phyloP scores from a whole-genome alignment of 768 basidiomycete species.

The Termitomyces sp. region DNA sequence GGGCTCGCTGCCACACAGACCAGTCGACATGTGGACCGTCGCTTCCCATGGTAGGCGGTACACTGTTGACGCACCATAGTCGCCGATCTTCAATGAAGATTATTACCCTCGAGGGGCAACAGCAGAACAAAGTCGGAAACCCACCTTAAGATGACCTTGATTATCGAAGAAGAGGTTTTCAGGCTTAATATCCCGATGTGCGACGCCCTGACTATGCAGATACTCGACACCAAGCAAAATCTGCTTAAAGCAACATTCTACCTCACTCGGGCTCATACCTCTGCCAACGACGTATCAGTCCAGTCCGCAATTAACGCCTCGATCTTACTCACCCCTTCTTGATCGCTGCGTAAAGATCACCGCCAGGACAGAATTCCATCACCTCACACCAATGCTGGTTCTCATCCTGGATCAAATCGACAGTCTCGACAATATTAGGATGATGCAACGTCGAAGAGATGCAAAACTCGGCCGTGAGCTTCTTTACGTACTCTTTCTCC shows the following conservation, averaged over 20 bases:
- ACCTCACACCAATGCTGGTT: constrained; percentile 97
- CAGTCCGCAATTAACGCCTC: constrained; percentile 5
- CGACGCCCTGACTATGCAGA: constrained; percentile 93
- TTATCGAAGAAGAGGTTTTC: constrained; percentile 96
- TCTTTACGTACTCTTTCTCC: constrained; percentile 99
- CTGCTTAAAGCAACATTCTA: constrained; percentile 98
- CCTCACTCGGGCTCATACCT: constrained; percentile 82
- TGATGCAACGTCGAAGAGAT: constrained; percentile 95
- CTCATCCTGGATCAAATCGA: constrained; percentile 99
- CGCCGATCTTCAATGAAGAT: constrained; percentile 66
- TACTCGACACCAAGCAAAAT: constrained; percentile 85
- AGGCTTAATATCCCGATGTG: constrained; percentile 97
- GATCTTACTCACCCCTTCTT: constrained; percentile 69
- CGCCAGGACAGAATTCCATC: constrained; percentile 99
- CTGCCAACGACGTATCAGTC: constrained; percentile 19
- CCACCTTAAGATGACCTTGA: constrained; percentile 88
- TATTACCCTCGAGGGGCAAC: background rate
- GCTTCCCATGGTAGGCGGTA: constrained; percentile 98
- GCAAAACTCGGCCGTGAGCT: constrained; percentile 98
- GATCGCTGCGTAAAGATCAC: constrained; percentile 97
- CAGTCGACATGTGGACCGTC: constrained; percentile 95
- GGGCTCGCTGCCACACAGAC: constrained; percentile 94
- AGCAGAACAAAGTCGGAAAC: constrained; percentile 7
- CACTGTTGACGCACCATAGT: constrained; percentile 98
- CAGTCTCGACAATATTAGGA: constrained; percentile 94